These are phyloP conservation scores for Porcisia hertigi DNA, from an alignment of 208 protist species.

Conservation along the genomic window DNA sequence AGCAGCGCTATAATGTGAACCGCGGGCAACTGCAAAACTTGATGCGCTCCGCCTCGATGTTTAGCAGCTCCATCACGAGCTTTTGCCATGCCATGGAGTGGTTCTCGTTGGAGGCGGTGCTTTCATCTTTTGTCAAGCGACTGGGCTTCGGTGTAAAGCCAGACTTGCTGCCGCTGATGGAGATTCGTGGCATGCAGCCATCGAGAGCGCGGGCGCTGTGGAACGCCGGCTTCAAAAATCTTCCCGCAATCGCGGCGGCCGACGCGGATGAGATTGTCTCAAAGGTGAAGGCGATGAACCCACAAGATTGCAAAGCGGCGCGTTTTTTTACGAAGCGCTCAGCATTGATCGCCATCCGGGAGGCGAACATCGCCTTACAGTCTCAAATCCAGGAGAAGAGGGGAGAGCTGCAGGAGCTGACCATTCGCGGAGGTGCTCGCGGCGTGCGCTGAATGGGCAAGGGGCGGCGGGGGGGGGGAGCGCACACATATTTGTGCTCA, in stretches of 20 bases:
- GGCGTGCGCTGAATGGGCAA: not conserved
- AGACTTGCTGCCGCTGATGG: constrained; percentile 91
- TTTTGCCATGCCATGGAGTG: constrained; percentile 92
- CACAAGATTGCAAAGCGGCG: constrained; percentile 53
- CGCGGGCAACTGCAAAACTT: constrained; percentile 84
- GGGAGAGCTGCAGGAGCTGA: constrained; percentile 67
- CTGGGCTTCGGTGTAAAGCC: constrained; percentile 89
- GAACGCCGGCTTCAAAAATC: constrained; percentile 71
- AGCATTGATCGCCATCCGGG: constrained; percentile 58
- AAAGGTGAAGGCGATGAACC: constrained; percentile 59
- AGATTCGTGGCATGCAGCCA: constrained; percentile 79
- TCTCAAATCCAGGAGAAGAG: constrained; percentile 70
- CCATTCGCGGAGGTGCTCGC: constrained; percentile 11
- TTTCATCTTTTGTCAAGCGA: constrained; percentile 83
- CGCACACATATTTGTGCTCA: not conserved
- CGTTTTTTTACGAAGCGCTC: constrained; percentile 75
- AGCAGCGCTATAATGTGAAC: constrained; percentile 73
- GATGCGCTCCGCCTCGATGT: constrained; percentile 83
- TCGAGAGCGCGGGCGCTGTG: constrained; percentile 81
- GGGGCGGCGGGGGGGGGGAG: not conserved
- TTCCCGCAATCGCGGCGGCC: constrained; percentile 47
- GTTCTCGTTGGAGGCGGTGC: constrained; percentile 87
- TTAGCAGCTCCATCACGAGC: constrained; percentile 84
- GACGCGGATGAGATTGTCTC: constrained; percentile 66
- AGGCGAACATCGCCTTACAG: constrained; percentile 63